Evolutionary conservation across 2,329 filamentous ascomycete species (phyloP).

Genomic region (Xylariaceae sp.): DNA sequence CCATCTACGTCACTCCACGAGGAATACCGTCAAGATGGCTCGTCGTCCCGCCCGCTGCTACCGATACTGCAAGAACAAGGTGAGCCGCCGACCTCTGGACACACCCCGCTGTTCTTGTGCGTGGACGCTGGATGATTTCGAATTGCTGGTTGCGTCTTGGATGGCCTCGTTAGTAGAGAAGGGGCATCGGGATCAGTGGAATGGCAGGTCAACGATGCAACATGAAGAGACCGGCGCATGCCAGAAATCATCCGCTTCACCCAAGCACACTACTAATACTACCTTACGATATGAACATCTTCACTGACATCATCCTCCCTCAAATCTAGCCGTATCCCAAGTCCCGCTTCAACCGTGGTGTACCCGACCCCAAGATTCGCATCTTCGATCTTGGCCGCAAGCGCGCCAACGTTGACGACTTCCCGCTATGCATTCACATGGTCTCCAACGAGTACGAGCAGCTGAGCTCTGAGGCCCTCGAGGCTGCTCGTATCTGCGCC

Average conservation of each 20-base stretch:
- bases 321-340: conserved; percentile 88
- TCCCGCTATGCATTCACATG: conserved; percentile 98
- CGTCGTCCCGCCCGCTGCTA: conserved; percentile 99
- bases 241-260: not conserved
- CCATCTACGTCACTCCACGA: conserved; percentile 37
- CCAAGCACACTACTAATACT: not conserved
- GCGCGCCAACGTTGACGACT: conserved; percentile 98
- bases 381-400: conserved; percentile 99
- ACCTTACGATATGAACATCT: not conserved
- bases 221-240: not conserved
- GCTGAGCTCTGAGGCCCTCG: conserved; percentile 98
- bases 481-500: conserved; percentile 99
- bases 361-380: conserved; percentile 77
- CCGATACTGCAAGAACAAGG: conserved; percentile 99
- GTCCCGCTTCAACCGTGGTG: conserved; percentile 99
- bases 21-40: conserved; percentile 84
- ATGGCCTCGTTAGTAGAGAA: too few relatives aligned
- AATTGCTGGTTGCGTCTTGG: too few relatives aligned
- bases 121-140: too few relatives aligned
- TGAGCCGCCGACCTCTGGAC: conserved; percentile 42
- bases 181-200: not conserved
- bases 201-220: not conserved
- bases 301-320: conserved; percentile 49
- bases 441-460: conserved; percentile 99
- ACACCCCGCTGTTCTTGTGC: not conserved